phyloP scores from a whole-genome alignment of 371 early-diverging fungal species.

The Circinella umbellata region DNA sequence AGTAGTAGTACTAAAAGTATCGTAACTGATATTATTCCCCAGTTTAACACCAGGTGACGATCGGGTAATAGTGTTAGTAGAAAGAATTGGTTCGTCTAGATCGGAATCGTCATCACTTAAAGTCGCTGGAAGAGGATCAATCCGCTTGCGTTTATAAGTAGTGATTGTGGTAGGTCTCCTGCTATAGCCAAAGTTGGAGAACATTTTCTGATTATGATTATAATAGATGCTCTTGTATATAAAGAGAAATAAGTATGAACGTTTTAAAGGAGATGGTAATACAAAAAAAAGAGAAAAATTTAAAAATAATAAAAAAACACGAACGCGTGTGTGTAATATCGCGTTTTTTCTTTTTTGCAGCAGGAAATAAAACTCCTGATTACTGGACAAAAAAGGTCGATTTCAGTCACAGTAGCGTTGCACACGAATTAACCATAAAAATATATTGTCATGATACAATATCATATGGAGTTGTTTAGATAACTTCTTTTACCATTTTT shows the following conservation, averaged over 20 bases:
- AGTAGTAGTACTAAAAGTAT: not conserved
- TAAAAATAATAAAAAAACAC: not conserved
- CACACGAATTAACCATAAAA: too few species aligned
- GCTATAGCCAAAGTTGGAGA: not conserved
- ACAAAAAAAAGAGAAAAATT: not conserved
- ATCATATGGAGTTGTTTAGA: too few species aligned
- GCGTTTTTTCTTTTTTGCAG: not conserved
- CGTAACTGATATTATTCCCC: not conserved
- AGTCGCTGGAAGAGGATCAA: not conserved
- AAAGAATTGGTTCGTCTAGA: not conserved
- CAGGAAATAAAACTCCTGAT: not conserved
- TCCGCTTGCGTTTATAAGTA: not conserved
- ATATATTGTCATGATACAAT: too few species aligned
- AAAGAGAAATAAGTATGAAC: not conserved
- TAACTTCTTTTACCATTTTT: too few species aligned
- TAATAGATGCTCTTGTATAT: not conserved
- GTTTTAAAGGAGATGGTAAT: not conserved
- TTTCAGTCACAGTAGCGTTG: too few species aligned
- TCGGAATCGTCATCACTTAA: conserved; percentile 7
- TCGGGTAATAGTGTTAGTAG: not conserved
- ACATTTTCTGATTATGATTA: not conserved
- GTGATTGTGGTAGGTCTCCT: not conserved
- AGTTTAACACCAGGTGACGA: not conserved
- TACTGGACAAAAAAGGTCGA: too few species aligned
- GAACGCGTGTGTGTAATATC: not conserved